A percentile compares a stretch with the other conserved stretches of the same genome.
phyloP scores from a whole-genome alignment of 2,329 filamentous ascomycete genomes.

The Scedosporium minutisporum region DNA sequence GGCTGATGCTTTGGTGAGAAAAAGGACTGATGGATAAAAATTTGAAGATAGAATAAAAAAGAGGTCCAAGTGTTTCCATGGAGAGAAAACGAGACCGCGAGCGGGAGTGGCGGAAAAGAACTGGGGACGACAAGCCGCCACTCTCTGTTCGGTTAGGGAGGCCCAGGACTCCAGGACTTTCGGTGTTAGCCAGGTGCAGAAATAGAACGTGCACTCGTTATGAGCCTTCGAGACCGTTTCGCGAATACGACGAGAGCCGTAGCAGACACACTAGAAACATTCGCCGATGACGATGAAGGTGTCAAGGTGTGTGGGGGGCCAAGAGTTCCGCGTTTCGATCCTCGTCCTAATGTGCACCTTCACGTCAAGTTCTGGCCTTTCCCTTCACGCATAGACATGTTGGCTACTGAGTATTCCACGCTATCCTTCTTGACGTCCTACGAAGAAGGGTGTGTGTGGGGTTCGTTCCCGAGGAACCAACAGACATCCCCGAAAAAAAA shows the following conservation, averaged over 20 bases:
- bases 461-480: neutral
- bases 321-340: neutral
- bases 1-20: no score
- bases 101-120: neutral
- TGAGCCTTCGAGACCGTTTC: neutral
- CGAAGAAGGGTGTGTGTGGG: neutral
- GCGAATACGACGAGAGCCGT: neutral
- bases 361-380: neutral
- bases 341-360: neutral
- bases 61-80: no score
- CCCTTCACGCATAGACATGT: neutral
- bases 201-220: neutral
- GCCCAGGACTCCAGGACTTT: neutral
- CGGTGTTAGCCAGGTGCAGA: neutral
- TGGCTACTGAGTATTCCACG: neutral
- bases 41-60: no score
- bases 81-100: no score
- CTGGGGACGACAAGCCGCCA: neutral
- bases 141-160: neutral
- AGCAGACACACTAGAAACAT: neutral
- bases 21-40: no score
- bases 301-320: neutral
- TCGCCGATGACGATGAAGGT: no score
- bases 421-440: neutral
- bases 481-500: neutral